Evolutionary conservation across 306 rosid genomes (phyloP).

Genomic region (Oxytropis ochrocephala): DNA sequence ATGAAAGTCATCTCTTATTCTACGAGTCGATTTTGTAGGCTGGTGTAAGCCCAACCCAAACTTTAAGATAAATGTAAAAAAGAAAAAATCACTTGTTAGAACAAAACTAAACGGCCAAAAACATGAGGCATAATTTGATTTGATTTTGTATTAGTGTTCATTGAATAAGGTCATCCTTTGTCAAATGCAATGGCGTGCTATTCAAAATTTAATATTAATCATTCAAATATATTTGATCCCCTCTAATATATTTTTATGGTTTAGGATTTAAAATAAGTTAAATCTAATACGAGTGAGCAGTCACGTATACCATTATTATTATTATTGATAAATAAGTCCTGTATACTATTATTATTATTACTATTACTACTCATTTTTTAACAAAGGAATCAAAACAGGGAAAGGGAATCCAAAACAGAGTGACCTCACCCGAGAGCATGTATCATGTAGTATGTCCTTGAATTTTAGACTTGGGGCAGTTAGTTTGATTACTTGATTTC

Average conservation of each 20-base stretch:
- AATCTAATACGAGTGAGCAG: not conserved
- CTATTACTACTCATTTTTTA: no score
- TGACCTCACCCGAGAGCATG: not conserved
- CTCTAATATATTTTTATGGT: not conserved
- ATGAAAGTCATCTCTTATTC: no score
- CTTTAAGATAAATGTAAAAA: no score
- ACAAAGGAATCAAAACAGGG: not conserved
- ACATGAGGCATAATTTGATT: not conserved
- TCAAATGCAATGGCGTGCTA: slow-evolving; percentile 7
- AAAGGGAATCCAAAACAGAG: not conserved
- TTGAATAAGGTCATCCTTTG: not conserved
- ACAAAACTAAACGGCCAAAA: slow-evolving; percentile 13
- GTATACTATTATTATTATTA: no score
- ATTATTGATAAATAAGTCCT: no score
- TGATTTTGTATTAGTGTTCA: not conserved
- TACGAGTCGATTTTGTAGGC: no score
- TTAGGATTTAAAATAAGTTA: not conserved
- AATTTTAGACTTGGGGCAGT: not conserved
- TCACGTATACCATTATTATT: no score
- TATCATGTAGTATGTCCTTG: not conserved
- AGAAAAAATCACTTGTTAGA: no score
- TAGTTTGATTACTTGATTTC: not conserved
- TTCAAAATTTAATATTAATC: not conserved
- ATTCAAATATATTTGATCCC: not conserved
- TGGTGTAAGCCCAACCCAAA: no score